Evolutionary conservation across 108 stramenopile species (phyloP).

Genomic region (Skeletonema menzelii): DNA sequence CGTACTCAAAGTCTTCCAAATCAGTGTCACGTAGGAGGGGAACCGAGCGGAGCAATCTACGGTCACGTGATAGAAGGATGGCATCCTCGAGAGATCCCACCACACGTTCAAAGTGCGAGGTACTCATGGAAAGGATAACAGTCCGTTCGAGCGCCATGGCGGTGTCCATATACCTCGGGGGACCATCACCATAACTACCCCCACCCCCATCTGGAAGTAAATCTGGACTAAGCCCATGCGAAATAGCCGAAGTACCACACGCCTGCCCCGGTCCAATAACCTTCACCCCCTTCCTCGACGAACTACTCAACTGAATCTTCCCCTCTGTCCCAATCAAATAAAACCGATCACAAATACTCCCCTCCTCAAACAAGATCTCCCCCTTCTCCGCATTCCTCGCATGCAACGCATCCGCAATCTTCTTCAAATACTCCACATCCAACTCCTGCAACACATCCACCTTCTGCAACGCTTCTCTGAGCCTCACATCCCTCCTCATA

Average conservation of each 20-base stretch:
- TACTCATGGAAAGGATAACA: slow-evolving; percentile 39
- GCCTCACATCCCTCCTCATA: slow-evolving; percentile 66
- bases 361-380: slow-evolving; percentile 60
- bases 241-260: slow-evolving; percentile 44
- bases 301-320: slow-evolving; percentile 47
- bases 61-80: slow-evolving; percentile 39
- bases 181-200: background rate
- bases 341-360: slow-evolving; percentile 63
- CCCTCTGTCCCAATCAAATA: slow-evolving; percentile 65
- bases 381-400: slow-evolving; percentile 43
- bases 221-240: slow-evolving; percentile 3
- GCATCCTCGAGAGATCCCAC: slow-evolving; percentile 43
- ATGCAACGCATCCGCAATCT: slow-evolving; percentile 57
- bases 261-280: slow-evolving; percentile 37
- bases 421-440: slow-evolving; percentile 41
- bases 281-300: slow-evolving; percentile 6
- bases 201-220: background rate
- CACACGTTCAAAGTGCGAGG: slow-evolving; percentile 30
- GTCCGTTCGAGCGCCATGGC: slow-evolving; percentile 36
- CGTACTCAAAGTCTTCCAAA: slow-evolving; percentile 45
- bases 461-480: slow-evolving; percentile 64
- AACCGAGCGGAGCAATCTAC: slow-evolving; percentile 29
- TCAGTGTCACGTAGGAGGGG: slow-evolving; percentile 42
- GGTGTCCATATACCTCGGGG: slow-evolving; percentile 10
- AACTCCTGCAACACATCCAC: slow-evolving; percentile 66